phyloP scores from a whole-genome alignment of 768 basidiomycete species.

The Melanogaster broomeanus region DNA sequence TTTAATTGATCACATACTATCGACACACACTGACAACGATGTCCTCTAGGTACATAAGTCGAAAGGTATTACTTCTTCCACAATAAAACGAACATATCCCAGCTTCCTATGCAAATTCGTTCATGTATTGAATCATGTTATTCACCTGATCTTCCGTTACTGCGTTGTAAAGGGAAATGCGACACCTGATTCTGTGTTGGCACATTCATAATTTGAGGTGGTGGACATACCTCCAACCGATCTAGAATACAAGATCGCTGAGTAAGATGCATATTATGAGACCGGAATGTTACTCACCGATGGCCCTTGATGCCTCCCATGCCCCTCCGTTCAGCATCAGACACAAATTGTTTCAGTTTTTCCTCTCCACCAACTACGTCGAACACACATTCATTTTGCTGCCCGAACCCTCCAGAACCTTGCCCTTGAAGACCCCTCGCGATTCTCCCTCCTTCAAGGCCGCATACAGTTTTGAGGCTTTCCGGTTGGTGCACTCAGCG shows the following conservation, averaged over 20 bases:
- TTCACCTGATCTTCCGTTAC: slow-evolving; percentile 76
- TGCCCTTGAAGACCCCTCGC: slow-evolving; percentile 67
- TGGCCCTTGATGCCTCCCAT: slow-evolving; percentile 93
- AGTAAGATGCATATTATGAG: not conserved
- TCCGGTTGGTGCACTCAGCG: slow-evolving; percentile 64
- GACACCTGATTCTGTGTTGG: slow-evolving; percentile 51
- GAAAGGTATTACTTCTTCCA: no score
- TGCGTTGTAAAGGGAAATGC: slow-evolving; percentile 89
- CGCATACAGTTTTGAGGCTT: slow-evolving; percentile 76
- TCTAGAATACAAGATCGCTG: slow-evolving; percentile 29
- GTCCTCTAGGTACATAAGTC: no score
- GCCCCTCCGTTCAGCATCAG: slow-evolving; percentile 74
- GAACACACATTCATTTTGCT: slow-evolving; percentile 98
- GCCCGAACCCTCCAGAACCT: slow-evolving; percentile 72
- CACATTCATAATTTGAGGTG: not conserved
- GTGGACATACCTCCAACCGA: slow-evolving; percentile 51
- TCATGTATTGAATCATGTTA: slow-evolving; percentile 57
- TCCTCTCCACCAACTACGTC: slow-evolving; percentile 73
- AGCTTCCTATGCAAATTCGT: slow-evolving; percentile 43
- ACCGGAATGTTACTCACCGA: slow-evolving; percentile 54
- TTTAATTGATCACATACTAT: no score
- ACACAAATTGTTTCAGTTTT: slow-evolving; percentile 71
- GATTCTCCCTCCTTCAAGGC: slow-evolving; percentile 70
- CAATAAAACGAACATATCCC: no score
- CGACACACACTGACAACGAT: no score